Percentiles rank a stretch among this genome's conserved stretches.
phyloP scores from a whole-genome alignment of 2,329 filamentous ascomycete genomes.

The Diaporthe helianthi region DNA sequence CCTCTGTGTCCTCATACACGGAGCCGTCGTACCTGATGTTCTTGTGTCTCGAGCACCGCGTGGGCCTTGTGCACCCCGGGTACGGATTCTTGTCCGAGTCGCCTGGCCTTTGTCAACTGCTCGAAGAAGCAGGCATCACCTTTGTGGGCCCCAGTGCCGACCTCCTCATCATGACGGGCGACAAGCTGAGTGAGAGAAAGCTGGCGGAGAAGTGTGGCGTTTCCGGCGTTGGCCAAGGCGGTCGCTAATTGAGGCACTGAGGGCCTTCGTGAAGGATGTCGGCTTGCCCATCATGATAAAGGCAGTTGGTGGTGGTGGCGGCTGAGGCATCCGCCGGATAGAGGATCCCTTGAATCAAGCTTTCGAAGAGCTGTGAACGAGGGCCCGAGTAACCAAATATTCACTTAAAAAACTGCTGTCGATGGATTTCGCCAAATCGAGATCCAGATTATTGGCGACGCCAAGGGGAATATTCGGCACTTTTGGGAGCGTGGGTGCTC shows the following conservation, averaged over 20 bases:
- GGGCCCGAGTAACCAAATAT: conserved; percentile 63
- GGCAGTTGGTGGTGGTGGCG: conserved; percentile 69
- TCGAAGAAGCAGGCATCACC: conserved; percentile 2
- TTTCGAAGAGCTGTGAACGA: conserved; percentile 61
- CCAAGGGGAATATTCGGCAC: conserved; percentile 57
- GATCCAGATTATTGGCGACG: conserved; percentile 66
- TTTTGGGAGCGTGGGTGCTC: conserved; percentile 68
- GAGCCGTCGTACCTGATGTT: conserved; percentile 23
- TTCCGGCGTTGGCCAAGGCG: conserved; percentile 7
- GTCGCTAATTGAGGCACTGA: not conserved
- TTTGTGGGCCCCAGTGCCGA: conserved; percentile 26
- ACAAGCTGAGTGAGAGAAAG: conserved; percentile 30
- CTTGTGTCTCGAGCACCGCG: conserved; percentile 20
- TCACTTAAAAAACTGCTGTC: conserved; percentile 66
- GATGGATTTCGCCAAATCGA: conserved; percentile 68
- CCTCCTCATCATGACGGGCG: conserved; percentile 19
- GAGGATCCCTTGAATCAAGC: conserved; percentile 52
- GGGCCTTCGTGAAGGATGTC: not conserved
- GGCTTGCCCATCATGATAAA: conserved; percentile 50
- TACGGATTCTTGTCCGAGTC: conserved; percentile 31
- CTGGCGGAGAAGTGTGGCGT: conserved; percentile 18
- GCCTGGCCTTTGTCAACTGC: conserved; percentile 21
- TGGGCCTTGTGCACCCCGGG: conserved; percentile 28
- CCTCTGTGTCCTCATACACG: conserved; percentile 44
- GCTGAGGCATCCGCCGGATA: conserved; percentile 61